These are phyloP conservation scores for Skeletonema costatum DNA, from an alignment of 108 stramenopile genomes.

Conservation along the genomic window DNA sequence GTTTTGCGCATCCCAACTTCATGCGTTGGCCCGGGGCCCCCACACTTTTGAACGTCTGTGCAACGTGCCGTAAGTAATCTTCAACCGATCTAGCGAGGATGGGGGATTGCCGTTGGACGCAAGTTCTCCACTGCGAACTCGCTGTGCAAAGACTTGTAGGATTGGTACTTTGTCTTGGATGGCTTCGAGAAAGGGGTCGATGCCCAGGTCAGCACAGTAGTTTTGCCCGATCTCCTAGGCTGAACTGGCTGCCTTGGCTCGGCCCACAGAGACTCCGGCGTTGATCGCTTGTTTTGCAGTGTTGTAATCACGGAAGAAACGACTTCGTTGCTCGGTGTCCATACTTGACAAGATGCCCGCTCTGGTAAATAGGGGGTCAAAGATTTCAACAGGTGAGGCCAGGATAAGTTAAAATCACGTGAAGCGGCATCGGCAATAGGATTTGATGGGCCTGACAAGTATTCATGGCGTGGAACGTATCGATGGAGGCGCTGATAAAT, in stretches of 20 bases:
- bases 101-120: slow-evolving; percentile 9
- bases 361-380: background rate
- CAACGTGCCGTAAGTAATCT: slow-evolving; percentile 5
- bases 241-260: background rate
- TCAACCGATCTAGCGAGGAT: slow-evolving; percentile 10
- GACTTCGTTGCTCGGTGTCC: background rate
- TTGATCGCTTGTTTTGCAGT: slow-evolving; percentile 15
- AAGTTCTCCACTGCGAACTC: slow-evolving; percentile 12
- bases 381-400: background rate
- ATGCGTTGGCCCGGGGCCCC: no score
- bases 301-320: slow-evolving; percentile 27
- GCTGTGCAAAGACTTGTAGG: slow-evolving; percentile 26
- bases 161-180: slow-evolving; percentile 20
- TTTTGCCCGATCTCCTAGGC: slow-evolving; percentile 6
- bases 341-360: slow-evolving; percentile 1
- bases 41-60: background rate
- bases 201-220: slow-evolving; percentile 16
- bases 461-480: background rate
- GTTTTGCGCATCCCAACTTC: no score
- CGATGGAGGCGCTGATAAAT: slow-evolving; percentile 32
- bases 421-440: background rate
- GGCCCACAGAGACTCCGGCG: slow-evolving; percentile 20
- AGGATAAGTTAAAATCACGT: background rate
- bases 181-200: slow-evolving; percentile 32
- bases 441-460: background rate